Base-by-base conservation (phyloP, 805 yeast species). In the Saccharomycopsis sp. region DNA sequence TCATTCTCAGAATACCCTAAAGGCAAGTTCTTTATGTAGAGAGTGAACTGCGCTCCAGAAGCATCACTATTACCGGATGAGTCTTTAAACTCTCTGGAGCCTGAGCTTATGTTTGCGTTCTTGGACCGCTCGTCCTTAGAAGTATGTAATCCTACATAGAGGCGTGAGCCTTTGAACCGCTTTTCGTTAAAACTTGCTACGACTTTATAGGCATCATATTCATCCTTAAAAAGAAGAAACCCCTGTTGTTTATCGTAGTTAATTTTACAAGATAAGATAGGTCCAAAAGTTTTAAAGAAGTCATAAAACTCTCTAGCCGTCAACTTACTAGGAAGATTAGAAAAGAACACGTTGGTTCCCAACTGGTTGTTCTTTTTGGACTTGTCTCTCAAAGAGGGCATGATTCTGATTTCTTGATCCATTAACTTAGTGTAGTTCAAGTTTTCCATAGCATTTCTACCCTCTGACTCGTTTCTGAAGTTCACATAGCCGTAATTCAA, bases 401-500 rank as follows among this genome's bases (percentile, higher is more conserved):
- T 79, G 22, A 82, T 80, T 65, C 84, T 71, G 20, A 81, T 73
- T 60, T 80, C 85, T 23, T 73, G 72, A 14, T 69, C 72, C 24
- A 67, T 62, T 0, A 81, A 63, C 0, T 64, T 64, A 2, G 74
- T 73, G 63, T 79, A 81, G 67, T 84, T 86, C 70, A 84, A 77
- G 8, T 79, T 76, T 53, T 80, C 84, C 53, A 81, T 73, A 1
- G 89, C 90, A 38, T 59, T 56, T 44, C 75, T 76, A 0, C 89
- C 89, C 56, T 81, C 85, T 8, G 70, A 65, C 51, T 74, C 73
- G 2, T 68, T 70, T 5, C 71, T 70, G 67, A 85, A 86, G 58
- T 87, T 85, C 19, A 86, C 83, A 67, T 86, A 87, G 0, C 90
- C 94, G 69, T 87, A 86, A 1, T 90, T 87, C 58, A 89, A 71